Conservation (phyloP, 2,329 filamentous ascomycete genomes). For the Epichloe hybrida region DNA sequence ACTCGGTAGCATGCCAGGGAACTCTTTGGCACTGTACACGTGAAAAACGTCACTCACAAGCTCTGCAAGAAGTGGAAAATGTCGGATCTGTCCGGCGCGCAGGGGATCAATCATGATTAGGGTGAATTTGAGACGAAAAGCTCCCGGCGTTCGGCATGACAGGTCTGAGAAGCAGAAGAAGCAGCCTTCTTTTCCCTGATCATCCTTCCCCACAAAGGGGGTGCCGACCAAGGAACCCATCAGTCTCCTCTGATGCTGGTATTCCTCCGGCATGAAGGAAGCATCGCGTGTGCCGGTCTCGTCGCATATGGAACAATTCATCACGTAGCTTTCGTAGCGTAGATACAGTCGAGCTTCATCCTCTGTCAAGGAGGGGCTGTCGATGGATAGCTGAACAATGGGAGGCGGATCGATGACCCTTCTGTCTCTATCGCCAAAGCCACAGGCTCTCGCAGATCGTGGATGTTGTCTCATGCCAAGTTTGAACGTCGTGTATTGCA, state of each 20-base stretch:
- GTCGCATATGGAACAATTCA: conserved; percentile 67
- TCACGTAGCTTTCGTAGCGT: conserved; percentile 52
- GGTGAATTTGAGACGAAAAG: conserved; percentile 62
- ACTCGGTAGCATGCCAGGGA: conserved; percentile 71
- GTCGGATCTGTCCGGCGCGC: conserved; percentile 30
- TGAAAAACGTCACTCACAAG: conserved; percentile 58
- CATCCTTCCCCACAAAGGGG: conserved; percentile 63
- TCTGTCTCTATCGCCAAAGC: conserved; percentile 70
- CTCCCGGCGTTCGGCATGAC: conserved; percentile 63
- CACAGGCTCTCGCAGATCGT: conserved; percentile 63
- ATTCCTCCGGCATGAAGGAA: conserved; percentile 58
- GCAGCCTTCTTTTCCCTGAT: conserved; percentile 58
- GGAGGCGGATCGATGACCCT: conserved; percentile 74
- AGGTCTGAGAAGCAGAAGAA: conserved; percentile 82
- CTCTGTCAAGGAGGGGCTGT: conserved; percentile 38
- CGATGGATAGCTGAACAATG: conserved; percentile 60
- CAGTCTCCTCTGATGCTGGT: conserved; percentile 57
- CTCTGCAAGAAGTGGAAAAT: conserved; percentile 36
- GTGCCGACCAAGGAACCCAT: conserved; percentile 72
- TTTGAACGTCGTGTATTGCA: conserved; percentile 15
- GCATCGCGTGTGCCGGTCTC: conserved; percentile 53
- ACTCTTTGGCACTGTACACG: conserved; percentile 75
- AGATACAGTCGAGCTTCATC: conserved; percentile 39
- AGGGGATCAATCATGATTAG: conserved; percentile 57
- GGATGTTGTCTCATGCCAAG: conserved; percentile 59